Percentiles rank a stretch among this genome's conserved stretches.
These are phyloP conservation scores for Neurospora sp. DNA, from an alignment of 495 filamentous ascomycete genomes.

Conservation along the genomic window DNA sequence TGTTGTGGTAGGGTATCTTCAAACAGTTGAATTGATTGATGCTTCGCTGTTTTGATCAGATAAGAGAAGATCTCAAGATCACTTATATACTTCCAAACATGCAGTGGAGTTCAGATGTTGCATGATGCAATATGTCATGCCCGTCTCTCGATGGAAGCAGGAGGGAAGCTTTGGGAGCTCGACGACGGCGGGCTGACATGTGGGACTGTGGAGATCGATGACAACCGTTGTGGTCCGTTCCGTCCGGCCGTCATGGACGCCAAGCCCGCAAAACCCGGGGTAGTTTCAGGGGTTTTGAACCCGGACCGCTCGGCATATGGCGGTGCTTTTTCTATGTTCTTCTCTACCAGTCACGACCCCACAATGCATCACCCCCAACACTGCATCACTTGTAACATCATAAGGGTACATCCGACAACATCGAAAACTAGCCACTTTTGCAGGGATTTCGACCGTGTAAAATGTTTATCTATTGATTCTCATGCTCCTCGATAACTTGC, in stretches of 20 bases:
- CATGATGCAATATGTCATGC: neutral
- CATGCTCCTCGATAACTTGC: too few relatives aligned
- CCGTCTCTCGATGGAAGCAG: neutral
- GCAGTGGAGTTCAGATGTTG: neutral
- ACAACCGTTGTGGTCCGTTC: neutral
- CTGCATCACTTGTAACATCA: too few relatives aligned
- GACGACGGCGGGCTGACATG: neutral
- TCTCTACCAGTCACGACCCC: too few relatives aligned
- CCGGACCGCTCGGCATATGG: neutral
- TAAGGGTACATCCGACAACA: too few relatives aligned
- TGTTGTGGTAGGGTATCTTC: neutral
- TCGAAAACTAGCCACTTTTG: too few relatives aligned
- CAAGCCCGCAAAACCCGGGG: neutral
- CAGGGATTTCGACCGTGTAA: too few relatives aligned
- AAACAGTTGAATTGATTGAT: neutral
- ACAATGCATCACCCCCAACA: too few relatives aligned
- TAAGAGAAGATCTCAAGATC: neutral
- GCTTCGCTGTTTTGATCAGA: neutral
- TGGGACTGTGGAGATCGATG: neutral
- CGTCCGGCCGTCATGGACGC: neutral
- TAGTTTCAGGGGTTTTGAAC: neutral
- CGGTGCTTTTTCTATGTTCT: neutral
- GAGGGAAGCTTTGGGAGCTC: neutral
- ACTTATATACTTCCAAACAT: neutral
- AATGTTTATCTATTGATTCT: too few relatives aligned